Base-by-base conservation (phyloP, 495 filamentous ascomycete species). In the Parachaetomium inaequale region DNA sequence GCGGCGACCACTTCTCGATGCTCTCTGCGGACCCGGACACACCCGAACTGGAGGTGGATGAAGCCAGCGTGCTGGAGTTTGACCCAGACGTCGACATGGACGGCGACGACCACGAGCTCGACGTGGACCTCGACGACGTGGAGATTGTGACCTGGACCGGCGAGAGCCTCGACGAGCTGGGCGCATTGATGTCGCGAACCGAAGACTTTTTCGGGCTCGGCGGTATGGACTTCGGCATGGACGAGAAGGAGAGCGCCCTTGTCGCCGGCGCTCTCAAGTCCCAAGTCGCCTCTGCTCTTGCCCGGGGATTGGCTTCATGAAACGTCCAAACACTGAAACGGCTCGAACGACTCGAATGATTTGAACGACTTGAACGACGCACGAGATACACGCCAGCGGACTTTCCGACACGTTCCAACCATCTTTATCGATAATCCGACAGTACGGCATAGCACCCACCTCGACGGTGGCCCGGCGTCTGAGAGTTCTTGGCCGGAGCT, bases 171-270 rank as follows among this genome's bases (percentile, higher is more conserved):
- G 34, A 58, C n/a, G 51, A 64, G 28, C 57, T 65, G 3, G 60
- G 49, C 11, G 32, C 53, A 5, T 50, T 50, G 4, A 53, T 65
- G 55, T 43, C 49, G 8, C 65, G 29, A 19, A 57, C 40, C 28
- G 56, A 61, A 14, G 59, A 57, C 19, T 60, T 66, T 38, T 64
- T 64, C 7, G 65, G 47, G n/a, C 62, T 65, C 1, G 59, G 66
- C 21, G 62, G 52, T 34, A 56, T 61, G 61, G 51, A 51, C 1
- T 14, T 38, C 23, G 55, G 15, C 23, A 11, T 57, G 36, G 50
- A 21, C 2, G 40, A 42, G 15, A 42, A 62, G 31, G 57, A 61
- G 32, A 54, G 21, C 25, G 17, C 19, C 25, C 19, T 45, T 8
- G 7, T 15, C 6, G 52, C 19, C 36, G 14, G 8, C 10, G 31